These are phyloP conservation scores for Pestalotiopsis sp. DNA, from an alignment of 2,329 filamentous ascomycete genomes.

Conservation along the genomic window DNA sequence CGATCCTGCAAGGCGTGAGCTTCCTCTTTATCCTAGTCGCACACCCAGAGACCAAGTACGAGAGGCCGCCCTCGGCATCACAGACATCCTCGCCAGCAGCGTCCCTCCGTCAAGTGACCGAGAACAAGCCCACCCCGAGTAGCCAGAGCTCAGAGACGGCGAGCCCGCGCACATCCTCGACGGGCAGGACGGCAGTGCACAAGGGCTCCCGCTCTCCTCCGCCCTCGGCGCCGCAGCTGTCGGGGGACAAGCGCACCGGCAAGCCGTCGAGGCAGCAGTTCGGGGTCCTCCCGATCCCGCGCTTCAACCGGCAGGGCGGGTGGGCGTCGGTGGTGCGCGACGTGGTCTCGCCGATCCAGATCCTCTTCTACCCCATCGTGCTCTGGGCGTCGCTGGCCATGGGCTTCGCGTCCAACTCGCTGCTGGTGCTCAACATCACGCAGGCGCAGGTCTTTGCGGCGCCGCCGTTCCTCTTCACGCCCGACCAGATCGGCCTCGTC, in stretches of 20 bases:
- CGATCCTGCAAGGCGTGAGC: constrained; percentile 32
- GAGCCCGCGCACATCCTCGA: neutral
- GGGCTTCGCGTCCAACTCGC: constrained; percentile 33
- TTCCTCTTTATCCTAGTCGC: constrained; percentile 28
- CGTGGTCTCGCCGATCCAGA: constrained; percentile 28
- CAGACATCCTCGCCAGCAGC: constrained; percentile 22
- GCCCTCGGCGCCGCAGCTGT: neutral
- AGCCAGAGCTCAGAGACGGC: neutral
- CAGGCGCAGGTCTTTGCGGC: constrained; percentile 48
- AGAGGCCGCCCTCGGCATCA: constrained; percentile 41
- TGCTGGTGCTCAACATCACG: constrained; percentile 54
- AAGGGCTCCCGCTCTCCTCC: no score
- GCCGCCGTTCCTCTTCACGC: constrained; percentile 47
- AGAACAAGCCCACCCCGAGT: neutral
- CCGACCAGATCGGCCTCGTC: constrained; percentile 47
- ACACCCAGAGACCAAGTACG: constrained; percentile 33
- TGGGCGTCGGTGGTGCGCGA: constrained; percentile 26
- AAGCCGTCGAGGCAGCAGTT: constrained; percentile 28
- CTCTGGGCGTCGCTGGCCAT: constrained; percentile 30
- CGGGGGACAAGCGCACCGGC: neutral
- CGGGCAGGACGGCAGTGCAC: neutral
- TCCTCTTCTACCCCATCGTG: constrained; percentile 33
- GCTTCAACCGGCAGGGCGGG: constrained; percentile 21
- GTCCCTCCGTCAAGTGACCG: neutral
- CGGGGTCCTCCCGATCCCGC: constrained; percentile 25